Base-by-base conservation (phyloP, 495 filamentous ascomycete genomes). In the Neurospora hispaniola region DNA sequence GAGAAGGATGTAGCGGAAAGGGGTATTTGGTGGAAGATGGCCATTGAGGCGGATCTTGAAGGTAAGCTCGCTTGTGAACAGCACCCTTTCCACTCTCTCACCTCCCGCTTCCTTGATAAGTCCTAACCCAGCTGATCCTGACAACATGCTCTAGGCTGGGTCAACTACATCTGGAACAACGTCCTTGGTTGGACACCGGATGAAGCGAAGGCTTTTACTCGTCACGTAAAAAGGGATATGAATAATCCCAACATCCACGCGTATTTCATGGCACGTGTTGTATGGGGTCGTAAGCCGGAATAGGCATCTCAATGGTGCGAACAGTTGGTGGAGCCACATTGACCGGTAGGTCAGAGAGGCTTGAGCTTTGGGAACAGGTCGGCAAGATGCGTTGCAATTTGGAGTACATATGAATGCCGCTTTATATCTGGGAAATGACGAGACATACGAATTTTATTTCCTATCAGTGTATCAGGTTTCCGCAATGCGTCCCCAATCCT, bases 281-380 rank as follows among this genome's bases (percentile, higher is more conserved):
- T 80, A 7, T 77, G 78, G 73, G 82, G 76, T 10, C 77, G 79
- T 18, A 84, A 84, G 73, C 82, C 82, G 1, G 27, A 72, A 39
- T 43, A 16, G 4, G 10, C 9, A 27, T 31, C 11, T 2, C 12
- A 0, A 31, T 23, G 14, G 11, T 5, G 0, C 5, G 5, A 8
- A 0, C 48, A 8, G 5, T 12, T 2, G 35, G 35, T 16, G 23
- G 23, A 59, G 48, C 23, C 48, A 11, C 9, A 31, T 59, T 59
- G 48, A 59, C 1, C 23, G 23, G 5, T 31, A 16, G 11, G 4
- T 3, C 5, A 14, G 48, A 12, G 1, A 11, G 5, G 6, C 4
- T 16, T 31, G 12, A 31, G 46, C 1, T 54, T 23, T 20, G n/a
- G 46, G n/a, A 20, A 0, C 5, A 23, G n/a, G n/a, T 9, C 3